These are phyloP conservation scores for Dipteronia sinensis DNA, from an alignment of 345 rosid genomes.

Conservation along the genomic window DNA sequence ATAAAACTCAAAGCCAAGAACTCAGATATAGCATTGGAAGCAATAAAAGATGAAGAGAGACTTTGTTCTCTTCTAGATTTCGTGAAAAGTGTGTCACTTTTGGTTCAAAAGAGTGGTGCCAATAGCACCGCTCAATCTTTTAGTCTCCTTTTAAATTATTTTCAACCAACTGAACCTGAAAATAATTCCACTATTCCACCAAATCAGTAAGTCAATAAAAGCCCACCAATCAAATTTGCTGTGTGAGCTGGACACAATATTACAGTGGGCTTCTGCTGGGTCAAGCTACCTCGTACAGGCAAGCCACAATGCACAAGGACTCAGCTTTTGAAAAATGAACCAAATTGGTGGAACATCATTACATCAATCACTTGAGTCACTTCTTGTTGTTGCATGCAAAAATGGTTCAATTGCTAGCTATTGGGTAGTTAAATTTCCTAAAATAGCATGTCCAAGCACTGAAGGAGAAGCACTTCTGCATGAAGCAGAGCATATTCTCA, in stretches of 20 bases:
- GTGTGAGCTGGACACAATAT: background rate
- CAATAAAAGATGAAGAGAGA: no score
- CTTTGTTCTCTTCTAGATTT: no score
- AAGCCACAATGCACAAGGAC: background rate
- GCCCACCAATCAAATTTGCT: background rate
- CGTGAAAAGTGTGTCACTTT: no score
- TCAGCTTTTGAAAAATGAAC: background rate
- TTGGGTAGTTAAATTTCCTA: constrained; percentile 4
- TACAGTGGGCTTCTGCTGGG: constrained; percentile 5
- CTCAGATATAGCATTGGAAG: no score
- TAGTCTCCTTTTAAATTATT: no score
- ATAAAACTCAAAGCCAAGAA: no score
- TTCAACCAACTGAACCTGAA: no score
- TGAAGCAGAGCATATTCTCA: background rate
- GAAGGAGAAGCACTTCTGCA: background rate
- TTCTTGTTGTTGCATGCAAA: background rate
- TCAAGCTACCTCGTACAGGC: background rate
- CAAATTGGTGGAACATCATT: background rate
- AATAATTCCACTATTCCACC: no score
- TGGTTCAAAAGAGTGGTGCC: no score
- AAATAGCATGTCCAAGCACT: constrained; percentile 1
- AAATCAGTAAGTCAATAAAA: no score
- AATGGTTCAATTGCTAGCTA: background rate
- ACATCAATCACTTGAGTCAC: background rate
- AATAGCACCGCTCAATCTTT: no score